These are phyloP conservation scores for Syncephalis fuscata DNA, from an alignment of 371 early-diverging fungal species.

Conservation along the genomic window DNA sequence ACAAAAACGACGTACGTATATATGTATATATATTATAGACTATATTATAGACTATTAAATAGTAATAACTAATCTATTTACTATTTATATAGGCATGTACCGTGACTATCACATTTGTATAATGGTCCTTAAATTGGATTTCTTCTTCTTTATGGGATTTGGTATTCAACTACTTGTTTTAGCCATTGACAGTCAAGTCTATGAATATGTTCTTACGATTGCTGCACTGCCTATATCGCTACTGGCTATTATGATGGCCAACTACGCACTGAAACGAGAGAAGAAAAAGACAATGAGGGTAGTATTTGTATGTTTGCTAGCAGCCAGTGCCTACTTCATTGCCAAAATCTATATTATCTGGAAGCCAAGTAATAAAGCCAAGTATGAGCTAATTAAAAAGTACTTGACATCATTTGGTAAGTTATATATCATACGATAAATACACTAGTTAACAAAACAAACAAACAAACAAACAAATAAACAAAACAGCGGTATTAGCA, in stretches of 20 bases:
- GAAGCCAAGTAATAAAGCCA: conserved; percentile 28
- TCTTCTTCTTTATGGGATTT: conserved; percentile 76
- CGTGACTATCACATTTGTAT: conserved; percentile 74
- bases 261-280: conserved; percentile 59
- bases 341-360: conserved; percentile 75
- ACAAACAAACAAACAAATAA: no score
- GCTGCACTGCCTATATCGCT: conserved; percentile 56
- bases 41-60: no score
- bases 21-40: no score
- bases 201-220: conserved; percentile 54
- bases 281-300: conserved; percentile 31
- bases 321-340: conserved; percentile 62
- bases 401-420: conserved; percentile 82
- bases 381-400: conserved; percentile 40
- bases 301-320: conserved; percentile 48
- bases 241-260: conserved; percentile 45
- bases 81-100: conserved; percentile 42
- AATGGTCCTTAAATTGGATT: conserved; percentile 71
- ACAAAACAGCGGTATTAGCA: background rate
- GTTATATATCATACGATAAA: background rate
- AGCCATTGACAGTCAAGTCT: conserved; percentile 38
- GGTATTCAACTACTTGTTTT: conserved; percentile 73
- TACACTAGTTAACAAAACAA: no score
- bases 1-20: conserved; percentile 58
- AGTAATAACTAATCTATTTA: background rate